phyloP scores from a whole-genome alignment of 805 yeast genomes.

The Blastobotrys chiropterorum region DNA sequence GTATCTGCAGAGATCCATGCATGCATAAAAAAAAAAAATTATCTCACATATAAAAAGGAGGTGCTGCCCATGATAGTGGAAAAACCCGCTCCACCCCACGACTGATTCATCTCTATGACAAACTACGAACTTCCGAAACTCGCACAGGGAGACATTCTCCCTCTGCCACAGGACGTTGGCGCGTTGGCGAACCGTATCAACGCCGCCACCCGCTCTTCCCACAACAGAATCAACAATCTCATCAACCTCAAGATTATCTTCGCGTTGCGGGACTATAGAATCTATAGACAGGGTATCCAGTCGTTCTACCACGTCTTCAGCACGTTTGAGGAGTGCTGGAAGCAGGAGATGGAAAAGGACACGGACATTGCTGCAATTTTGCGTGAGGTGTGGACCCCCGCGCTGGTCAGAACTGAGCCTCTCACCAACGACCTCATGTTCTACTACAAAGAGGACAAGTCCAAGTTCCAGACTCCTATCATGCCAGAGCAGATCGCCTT shows the following conservation, averaged over 20 bases:
- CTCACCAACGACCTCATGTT: slow-evolving; percentile 59
- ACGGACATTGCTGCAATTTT: slow-evolving; percentile 41
- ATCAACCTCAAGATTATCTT: slow-evolving; percentile 66
- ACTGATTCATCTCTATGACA: no score
- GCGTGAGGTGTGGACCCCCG: slow-evolving; percentile 60
- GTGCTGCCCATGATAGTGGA: not conserved
- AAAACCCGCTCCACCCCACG: no score
- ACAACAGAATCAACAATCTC: slow-evolving; percentile 61
- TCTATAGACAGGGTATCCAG: slow-evolving; percentile 77
- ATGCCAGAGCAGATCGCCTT: slow-evolving; percentile 58
- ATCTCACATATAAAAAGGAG: not conserved
- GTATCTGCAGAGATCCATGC: no score
- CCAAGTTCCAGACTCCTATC: slow-evolving; percentile 53
- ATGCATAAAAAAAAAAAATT: not conserved
- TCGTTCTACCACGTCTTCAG: slow-evolving; percentile 26
- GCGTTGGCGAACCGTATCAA: slow-evolving; percentile 82
- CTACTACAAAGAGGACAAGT: slow-evolving; percentile 50
- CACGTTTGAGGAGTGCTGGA: slow-evolving; percentile 26
- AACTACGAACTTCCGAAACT: not conserved
- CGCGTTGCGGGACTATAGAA: slow-evolving; percentile 67
- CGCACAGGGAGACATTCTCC: slow-evolving; percentile 48
- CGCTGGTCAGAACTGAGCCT: slow-evolving; percentile 53
- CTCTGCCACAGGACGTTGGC: slow-evolving; percentile 73
- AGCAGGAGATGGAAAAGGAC: slow-evolving; percentile 20
- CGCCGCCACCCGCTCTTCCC: slow-evolving; percentile 55